Base-by-base conservation (phyloP, 2,329 filamentous ascomycete genomes). In the Biscogniauxia mediterranea region DNA sequence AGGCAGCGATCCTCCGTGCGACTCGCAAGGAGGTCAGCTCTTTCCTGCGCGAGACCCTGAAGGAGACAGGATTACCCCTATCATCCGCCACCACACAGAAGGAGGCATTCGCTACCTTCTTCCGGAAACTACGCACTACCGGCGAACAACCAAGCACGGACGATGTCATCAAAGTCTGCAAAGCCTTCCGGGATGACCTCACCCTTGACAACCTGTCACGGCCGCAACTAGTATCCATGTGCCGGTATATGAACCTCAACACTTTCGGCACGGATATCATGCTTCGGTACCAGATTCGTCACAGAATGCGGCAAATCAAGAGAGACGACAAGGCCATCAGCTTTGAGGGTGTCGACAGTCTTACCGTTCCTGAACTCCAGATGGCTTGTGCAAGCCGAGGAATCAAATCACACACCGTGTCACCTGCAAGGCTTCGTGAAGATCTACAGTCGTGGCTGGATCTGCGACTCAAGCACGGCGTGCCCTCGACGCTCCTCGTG, bases 271-370 rank as follows among this genome's bases (percentile, higher is more conserved):
- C 95, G 21, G 95, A 99, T 78, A 92, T 93, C 77, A 96, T 99
- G 90, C 88, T 99, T 56, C 91, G 95, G 59, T 99, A 99, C 80
- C 93, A 96, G 75, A 88, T 99, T 71, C 92, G 95, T 61, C 93
- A 98, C 79, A 91, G 94, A 65, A 99, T 99, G 95, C 88, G 94
- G 70, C 95, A 99, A 79, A 98, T 98, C 83, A 99, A 99, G 87
- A 89, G 94, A 65, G 95, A 99, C 73, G 95, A 99, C 79, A 89
- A 89, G 68, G 93, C 93, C 65, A 99, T 99, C 74, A 90, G 88
- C 75, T 97, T 89, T 73, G 95, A 99, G 78, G 93, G 95, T 38
- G 89, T 99, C 28, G 93, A 96, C 63, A 93, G 90, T 58, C 85
- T 99, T 57, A 96, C 93, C n/a, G 93, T 98, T 0, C 85, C 89